Evolutionary conservation across 1,284 basidiomycete genomes (phyloP).

Genomic region (Austroboletus niveus): DNA sequence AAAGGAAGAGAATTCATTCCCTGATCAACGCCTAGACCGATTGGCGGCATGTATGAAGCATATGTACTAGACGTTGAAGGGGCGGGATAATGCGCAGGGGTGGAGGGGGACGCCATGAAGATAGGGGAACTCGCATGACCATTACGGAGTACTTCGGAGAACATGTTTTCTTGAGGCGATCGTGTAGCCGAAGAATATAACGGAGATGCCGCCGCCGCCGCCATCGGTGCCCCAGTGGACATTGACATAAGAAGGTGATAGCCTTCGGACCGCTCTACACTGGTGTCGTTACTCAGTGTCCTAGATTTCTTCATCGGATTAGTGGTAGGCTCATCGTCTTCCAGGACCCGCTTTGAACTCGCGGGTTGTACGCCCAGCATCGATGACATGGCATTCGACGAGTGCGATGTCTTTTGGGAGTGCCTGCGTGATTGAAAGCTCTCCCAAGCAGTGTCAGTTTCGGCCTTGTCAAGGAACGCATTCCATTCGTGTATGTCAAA

Average conservation of each 20-base stretch:
- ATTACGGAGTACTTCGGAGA: conserved; percentile 60
- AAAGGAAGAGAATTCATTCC: conserved; percentile 47
- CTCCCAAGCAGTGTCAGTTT: conserved; percentile 90
- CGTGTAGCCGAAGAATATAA: conserved; percentile 34
- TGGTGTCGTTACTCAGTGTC: conserved; percentile 36
- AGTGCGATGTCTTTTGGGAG: conserved; percentile 27
- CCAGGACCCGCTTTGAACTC: conserved; percentile 40
- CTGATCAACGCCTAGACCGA: conserved; percentile 56
- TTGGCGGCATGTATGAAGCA: conserved; percentile 54
- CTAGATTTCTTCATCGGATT: conserved; percentile 53
- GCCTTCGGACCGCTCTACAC: conserved; percentile 41
- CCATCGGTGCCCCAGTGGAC: conserved; percentile 33
- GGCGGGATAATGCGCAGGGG: conserved; percentile 29
- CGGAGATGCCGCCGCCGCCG: conserved; percentile 31
- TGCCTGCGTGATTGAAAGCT: conserved; percentile 69
- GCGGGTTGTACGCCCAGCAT: conserved; percentile 25
- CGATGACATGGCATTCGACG: conserved; percentile 30
- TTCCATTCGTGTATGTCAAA: conserved; percentile 77
- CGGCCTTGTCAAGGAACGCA: conserved; percentile 76
- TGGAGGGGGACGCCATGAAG: conserved; percentile 51
- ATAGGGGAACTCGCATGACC: conserved; percentile 56
- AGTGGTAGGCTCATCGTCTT: conserved; percentile 44
- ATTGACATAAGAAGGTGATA: conserved; percentile 59
- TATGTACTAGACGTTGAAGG: conserved; percentile 41
- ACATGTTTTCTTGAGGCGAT: conserved; percentile 49